A percentile compares a stretch with the other conserved stretches of the same genome.
These are phyloP conservation scores for Clonostachys byssicola DNA, from an alignment of 2,329 filamentous ascomycete species.

Conservation along the genomic window DNA sequence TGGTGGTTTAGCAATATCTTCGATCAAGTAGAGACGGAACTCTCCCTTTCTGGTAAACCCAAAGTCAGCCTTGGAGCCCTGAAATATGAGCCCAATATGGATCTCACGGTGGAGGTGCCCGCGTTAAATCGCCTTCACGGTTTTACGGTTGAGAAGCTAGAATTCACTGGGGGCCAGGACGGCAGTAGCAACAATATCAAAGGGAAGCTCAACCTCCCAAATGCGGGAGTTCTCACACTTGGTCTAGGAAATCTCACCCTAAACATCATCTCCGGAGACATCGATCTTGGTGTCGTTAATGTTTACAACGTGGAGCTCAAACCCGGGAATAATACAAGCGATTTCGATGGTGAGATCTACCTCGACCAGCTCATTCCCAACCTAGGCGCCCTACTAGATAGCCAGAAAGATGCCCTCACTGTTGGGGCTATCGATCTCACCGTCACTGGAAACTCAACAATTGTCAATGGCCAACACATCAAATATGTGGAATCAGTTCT, in stretches of 20 bases:
- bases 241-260: slow-evolving; percentile 40
- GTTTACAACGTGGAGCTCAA: slow-evolving; percentile 31
- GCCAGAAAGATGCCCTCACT: slow-evolving; percentile 26
- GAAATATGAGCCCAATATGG: slow-evolving; percentile 25
- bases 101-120: slow-evolving; percentile 33
- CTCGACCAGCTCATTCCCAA: slow-evolving; percentile 35
- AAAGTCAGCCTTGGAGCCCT: slow-evolving; percentile 32
- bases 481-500: slow-evolving; percentile 37
- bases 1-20: slow-evolving; percentile 33
- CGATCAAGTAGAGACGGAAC: slow-evolving; percentile 22
- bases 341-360: slow-evolving; percentile 33
- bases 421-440: slow-evolving; percentile 34
- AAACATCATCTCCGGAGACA: slow-evolving; percentile 32
- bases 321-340: slow-evolving; percentile 34
- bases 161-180: slow-evolving; percentile 28
- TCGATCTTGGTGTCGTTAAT: slow-evolving; percentile 29
- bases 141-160: slow-evolving; percentile 29
- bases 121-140: slow-evolving; percentile 33
- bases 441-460: slow-evolving; percentile 32
- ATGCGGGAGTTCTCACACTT: slow-evolving; percentile 34
- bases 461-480: slow-evolving; percentile 35
- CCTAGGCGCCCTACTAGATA: slow-evolving; percentile 28
- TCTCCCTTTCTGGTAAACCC: slow-evolving; percentile 30
- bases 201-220: slow-evolving; percentile 37
- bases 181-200: slow-evolving; percentile 32